Conservation (phyloP, 106 monocot genomes). For the Dioscorea zingiberensis region DNA sequence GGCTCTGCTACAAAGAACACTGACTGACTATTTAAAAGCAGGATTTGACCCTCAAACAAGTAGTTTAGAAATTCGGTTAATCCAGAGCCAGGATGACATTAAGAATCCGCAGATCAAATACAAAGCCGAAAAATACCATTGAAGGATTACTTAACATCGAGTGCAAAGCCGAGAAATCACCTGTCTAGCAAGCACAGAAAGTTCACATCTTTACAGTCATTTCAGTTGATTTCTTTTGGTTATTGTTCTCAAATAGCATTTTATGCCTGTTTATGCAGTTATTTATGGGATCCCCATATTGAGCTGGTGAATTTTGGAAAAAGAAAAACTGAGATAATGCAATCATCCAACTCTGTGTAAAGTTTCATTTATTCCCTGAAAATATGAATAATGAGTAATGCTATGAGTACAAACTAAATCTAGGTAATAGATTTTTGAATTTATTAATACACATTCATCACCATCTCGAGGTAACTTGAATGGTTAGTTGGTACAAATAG, state of each 20-base stretch:
- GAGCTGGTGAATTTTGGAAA: too few relatives aligned
- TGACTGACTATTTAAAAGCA: constrained; percentile 57
- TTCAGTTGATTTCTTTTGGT: neutral
- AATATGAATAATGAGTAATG: too few relatives aligned
- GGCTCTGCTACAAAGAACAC: constrained; percentile 78
- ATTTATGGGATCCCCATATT: too few relatives aligned
- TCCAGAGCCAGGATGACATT: constrained; percentile 95
- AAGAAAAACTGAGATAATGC: too few relatives aligned
- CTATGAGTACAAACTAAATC: too few relatives aligned
- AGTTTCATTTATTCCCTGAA: too few relatives aligned
- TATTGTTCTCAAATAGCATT: neutral
- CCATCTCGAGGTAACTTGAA: too few relatives aligned
- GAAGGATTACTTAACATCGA: constrained; percentile 1
- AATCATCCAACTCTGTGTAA: too few relatives aligned
- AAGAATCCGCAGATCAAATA: constrained; percentile 57
- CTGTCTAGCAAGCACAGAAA: neutral
- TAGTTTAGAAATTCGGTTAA: constrained; percentile 81
- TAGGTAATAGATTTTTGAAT: too few relatives aligned
- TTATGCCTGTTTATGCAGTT: too few relatives aligned
- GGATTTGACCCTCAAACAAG: constrained; percentile 65
- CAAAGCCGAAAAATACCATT: constrained; percentile 62
- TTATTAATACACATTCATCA: too few relatives aligned
- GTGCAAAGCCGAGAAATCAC: neutral
- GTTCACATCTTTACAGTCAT: neutral
- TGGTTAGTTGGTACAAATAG: too few relatives aligned